Evolutionary conservation across 495 filamentous ascomycete genomes (phyloP).

Genomic region (Penicillium alfredii): DNA sequence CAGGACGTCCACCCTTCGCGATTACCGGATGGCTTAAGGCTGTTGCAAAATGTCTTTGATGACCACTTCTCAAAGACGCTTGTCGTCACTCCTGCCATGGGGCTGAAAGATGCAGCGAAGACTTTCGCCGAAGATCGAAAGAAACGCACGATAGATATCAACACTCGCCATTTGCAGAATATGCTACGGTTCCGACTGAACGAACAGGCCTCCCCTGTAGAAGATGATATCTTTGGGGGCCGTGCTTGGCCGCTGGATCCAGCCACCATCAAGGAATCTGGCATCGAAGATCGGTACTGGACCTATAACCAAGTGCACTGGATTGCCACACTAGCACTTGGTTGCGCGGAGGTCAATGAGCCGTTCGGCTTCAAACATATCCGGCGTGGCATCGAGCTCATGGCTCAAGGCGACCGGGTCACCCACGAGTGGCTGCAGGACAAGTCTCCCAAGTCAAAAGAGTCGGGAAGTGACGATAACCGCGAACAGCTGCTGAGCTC

Average conservation of each 20-base stretch:
- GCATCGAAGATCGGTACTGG: conserved; percentile 51
- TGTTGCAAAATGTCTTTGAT: conserved; percentile 42
- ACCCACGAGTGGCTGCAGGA: conserved; percentile 37
- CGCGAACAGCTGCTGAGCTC: conserved; percentile 33
- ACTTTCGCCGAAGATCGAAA: conserved; percentile 39
- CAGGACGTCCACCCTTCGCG: conserved; percentile 21
- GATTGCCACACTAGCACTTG: conserved; percentile 55
- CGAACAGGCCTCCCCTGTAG: conserved; percentile 26
- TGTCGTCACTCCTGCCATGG: conserved; percentile 44
- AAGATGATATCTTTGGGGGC: conserved; percentile 30
- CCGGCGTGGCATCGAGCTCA: conserved; percentile 31
- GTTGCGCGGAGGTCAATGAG: conserved; percentile 40
- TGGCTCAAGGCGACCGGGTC: conserved; percentile 30
- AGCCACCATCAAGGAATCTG: conserved; percentile 32
- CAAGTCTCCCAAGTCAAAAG: conserved; percentile 23
- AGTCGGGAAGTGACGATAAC: conserved; percentile 22
- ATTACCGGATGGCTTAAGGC: conserved; percentile 40
- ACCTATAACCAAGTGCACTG: conserved; percentile 56
- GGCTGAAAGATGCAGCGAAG: conserved; percentile 27
- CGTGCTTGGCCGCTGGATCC: conserved; percentile 35
- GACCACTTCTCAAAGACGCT: conserved; percentile 46
- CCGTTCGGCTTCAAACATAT: conserved; percentile 38
- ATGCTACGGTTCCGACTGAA: conserved; percentile 51
- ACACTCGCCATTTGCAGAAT: conserved; percentile 62
- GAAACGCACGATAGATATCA: conserved; percentile 53